Percentiles rank a stretch among this genome's conserved stretches.
These are phyloP conservation scores for Solanum tarijense DNA, from an alignment of 257 asterid genomes.

Conservation along the genomic window DNA sequence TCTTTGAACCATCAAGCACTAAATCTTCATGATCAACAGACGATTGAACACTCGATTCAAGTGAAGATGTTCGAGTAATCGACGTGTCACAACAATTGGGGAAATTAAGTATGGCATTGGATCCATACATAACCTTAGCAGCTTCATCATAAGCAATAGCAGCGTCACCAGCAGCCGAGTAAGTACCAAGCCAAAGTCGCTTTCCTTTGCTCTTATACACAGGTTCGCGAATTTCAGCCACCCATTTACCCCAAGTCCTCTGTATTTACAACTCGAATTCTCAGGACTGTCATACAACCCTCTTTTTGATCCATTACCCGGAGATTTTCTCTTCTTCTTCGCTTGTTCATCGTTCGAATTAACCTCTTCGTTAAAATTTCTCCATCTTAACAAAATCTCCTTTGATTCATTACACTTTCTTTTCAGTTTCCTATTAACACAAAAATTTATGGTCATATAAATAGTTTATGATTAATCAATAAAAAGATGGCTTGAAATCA, in stretches of 20 bases:
- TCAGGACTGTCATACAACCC: conserved; percentile 14
- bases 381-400: conserved; percentile 3
- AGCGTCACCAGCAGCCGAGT: conserved; percentile 9
- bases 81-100: background rate
- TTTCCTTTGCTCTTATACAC: background rate
- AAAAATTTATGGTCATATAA: background rate
- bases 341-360: background rate
- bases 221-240: conserved; percentile 22
- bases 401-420: background rate
- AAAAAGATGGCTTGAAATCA: too few species aligned
- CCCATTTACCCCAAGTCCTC: conserved; percentile 34
- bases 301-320: conserved; percentile 5
- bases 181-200: conserved; percentile 17
- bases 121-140: conserved; percentile 15
- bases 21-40: background rate
- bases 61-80: background rate
- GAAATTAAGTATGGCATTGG: conserved; percentile 15
- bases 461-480: background rate
- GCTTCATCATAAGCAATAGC: conserved; percentile 21
- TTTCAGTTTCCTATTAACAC: background rate
- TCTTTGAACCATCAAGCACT: background rate
- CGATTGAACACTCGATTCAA: background rate
- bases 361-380: background rate
- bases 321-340: background rate
- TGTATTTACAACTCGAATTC: conserved; percentile 3